Evolutionary conservation across 1,284 basidiomycete species (phyloP).

Genomic region (Salmacisia buchloeana): DNA sequence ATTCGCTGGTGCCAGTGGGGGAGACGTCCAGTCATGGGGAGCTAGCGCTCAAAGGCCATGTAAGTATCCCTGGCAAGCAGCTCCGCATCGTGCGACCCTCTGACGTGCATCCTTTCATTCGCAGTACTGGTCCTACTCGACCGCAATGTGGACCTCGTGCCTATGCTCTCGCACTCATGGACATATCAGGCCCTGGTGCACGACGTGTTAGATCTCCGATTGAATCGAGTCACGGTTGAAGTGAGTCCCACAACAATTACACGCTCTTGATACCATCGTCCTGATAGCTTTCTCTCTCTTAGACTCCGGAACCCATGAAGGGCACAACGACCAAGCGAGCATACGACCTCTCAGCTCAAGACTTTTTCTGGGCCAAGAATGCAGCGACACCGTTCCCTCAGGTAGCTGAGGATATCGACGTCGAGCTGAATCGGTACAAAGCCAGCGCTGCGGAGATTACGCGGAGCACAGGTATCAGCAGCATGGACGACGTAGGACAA

Average conservation of each 20-base stretch:
- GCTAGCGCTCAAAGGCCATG: slow-evolving; percentile 16
- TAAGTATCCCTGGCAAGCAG: slow-evolving; percentile 7
- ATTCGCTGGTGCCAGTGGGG: slow-evolving; percentile 51
- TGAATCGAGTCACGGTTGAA: slow-evolving; percentile 83
- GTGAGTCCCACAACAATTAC: slow-evolving; percentile 14
- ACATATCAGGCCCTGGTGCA: slow-evolving; percentile 98
- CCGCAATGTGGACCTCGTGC: slow-evolving; percentile 88
- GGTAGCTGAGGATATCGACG: slow-evolving; percentile 94
- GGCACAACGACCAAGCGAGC: slow-evolving; percentile 21
- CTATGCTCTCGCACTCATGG: slow-evolving; percentile 96
- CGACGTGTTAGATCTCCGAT: slow-evolving; percentile 92
- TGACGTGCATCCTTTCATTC: not conserved
- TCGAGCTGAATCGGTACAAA: slow-evolving; percentile 87
- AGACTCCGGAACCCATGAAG: slow-evolving; percentile 15
- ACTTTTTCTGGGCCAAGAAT: slow-evolving; percentile 99
- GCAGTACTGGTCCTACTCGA: slow-evolving; percentile 87
- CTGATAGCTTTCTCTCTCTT: not conserved
- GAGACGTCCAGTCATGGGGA: slow-evolving; percentile 55
- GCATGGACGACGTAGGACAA: slow-evolving; percentile 75
- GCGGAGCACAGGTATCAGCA: slow-evolving; percentile 87
- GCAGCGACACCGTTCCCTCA: slow-evolving; percentile 94
- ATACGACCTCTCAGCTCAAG: slow-evolving; percentile 94
- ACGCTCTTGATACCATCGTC: not conserved
- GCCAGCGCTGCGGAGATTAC: slow-evolving; percentile 95
- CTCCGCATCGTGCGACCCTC: not conserved